These are phyloP conservation scores for Chrysoporthe cubensis DNA, from an alignment of 2,329 filamentous ascomycete genomes.

Conservation along the genomic window DNA sequence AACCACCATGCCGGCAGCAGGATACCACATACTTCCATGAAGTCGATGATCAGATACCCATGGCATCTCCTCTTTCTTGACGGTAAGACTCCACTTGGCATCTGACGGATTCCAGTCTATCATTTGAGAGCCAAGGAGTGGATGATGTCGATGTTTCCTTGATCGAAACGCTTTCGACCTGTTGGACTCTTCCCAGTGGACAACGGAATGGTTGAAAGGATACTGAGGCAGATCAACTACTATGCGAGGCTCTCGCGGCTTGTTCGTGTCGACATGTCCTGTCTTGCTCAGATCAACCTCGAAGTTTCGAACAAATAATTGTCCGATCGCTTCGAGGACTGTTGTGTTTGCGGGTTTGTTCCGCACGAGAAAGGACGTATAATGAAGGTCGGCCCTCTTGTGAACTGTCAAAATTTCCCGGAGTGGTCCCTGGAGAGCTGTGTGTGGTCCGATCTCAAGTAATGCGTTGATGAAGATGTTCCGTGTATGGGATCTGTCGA, in stretches of 20 bases:
- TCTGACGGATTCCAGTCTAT: conserved; percentile 49
- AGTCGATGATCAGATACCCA: conserved; percentile 63
- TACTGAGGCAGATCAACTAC: conserved; percentile 17
- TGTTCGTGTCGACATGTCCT: too few species aligned
- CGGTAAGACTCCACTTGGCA: conserved; percentile 53
- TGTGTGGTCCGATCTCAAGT: neutral
- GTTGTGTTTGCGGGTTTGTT: too few species aligned
- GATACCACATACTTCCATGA: conserved; percentile 59
- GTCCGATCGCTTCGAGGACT: too few species aligned
- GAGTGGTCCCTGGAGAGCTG: neutral
- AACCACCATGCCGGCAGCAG: conserved; percentile 55
- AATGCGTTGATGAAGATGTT: neutral
- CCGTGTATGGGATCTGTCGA: conserved; percentile 43
- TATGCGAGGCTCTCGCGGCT: neutral
- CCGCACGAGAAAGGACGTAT: too few species aligned
- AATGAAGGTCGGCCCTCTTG: too few species aligned
- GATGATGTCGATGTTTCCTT: conserved; percentile 44
- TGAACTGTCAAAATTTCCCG: neutral
- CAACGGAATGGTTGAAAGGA: conserved; percentile 19
- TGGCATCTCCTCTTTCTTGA: conserved; percentile 52
- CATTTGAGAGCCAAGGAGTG: conserved; percentile 49
- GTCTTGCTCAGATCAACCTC: too few species aligned
- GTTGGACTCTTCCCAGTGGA: conserved; percentile 17
- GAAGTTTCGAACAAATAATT: too few species aligned
- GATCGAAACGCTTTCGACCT: conserved; percentile 20